Evolutionary conservation across 768 basidiomycete species (phyloP), one percentile per base, ranked within the genome.

Genomic region (Macrolepiota fuliginosa): DNA sequence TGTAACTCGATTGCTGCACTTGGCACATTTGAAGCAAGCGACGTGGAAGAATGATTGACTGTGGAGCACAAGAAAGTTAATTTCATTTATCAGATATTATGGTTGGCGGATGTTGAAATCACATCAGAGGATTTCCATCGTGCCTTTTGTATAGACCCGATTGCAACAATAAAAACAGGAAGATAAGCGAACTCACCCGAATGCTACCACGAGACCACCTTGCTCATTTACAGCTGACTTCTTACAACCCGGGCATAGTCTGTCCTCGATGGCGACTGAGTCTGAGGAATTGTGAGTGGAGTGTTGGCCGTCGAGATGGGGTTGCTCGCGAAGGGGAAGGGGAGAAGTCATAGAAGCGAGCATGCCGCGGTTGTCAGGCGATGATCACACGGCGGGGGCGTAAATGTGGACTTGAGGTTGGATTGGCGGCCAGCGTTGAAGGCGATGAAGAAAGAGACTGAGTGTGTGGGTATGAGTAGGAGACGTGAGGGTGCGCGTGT

Each of bases 1-100:
- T 59, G 89, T 96, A 65, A 98, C 96, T 71, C 90, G 86, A 72
- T 95, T 85, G 61, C 83, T 80, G 73, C 96, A 98, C 77, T 98
- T 99, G 40, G 95, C 95, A 71, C 97, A 99, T 66, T 92, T 94
- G 82, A 98, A 98, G 76, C 94, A 94, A 73, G 92, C 89, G 62
- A 94, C 89, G 66, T 95, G 95, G 81, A 96, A 97, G 73, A 96
- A 91, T 49, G 94, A 92, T 80, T 93, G 89, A 25, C 94, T 97
- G 47, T 19, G 42, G 29, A 61, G 58, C 9, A 56, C 27, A 36
- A 58, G 64, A 37, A 39, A 58, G 62, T 54, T 66, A 46, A 54
- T 37, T 58, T 54, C 46, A 29, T 61, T 24, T 37, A 55, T 55
- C 32, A 50, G 46, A 54, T 27, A 39, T 53, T 52, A 13, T 53